Percentiles rank a stretch among this genome's conserved stretches.
Conservation (phyloP, 2,329 filamentous ascomycete species). For the Calonectria honghensis region DNA sequence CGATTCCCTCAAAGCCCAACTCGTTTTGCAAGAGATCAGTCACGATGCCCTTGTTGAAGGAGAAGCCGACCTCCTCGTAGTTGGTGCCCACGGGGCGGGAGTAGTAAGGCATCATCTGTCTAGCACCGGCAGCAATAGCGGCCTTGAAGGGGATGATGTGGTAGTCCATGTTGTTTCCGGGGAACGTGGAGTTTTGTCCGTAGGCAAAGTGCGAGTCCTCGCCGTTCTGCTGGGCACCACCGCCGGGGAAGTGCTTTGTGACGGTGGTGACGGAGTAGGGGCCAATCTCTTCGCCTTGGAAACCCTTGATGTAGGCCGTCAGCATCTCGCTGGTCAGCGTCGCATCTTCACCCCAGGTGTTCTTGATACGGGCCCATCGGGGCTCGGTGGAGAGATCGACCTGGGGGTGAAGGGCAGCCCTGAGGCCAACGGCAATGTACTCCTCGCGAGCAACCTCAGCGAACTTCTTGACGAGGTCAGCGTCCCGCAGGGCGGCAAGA, state of each 20-base stretch:
- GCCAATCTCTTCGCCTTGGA: conserved; percentile 67
- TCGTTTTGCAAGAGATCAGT: conserved; percentile 67
- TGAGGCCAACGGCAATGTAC: conserved; percentile 64
- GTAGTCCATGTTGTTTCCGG: conserved; percentile 69
- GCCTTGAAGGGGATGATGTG: conserved; percentile 71
- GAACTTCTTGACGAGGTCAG: conserved; percentile 66
- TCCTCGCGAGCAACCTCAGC: conserved; percentile 70
- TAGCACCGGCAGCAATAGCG: conserved; percentile 68
- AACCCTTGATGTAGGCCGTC: conserved; percentile 67
- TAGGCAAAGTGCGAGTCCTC: conserved; percentile 72
- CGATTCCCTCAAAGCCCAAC: conserved; percentile 69
- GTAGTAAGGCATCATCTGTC: conserved; percentile 73
- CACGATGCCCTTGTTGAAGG: conserved; percentile 70
- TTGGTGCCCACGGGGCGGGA: conserved; percentile 67
- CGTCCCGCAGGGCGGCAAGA: conserved; percentile 68
- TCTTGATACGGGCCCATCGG: conserved; percentile 67
- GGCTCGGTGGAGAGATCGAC: conserved; percentile 71
- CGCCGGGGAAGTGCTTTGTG: conserved; percentile 73
- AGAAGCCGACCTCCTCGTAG: conserved; percentile 67
- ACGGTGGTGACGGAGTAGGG: conserved; percentile 66
- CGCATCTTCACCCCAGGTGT: conserved; percentile 70
- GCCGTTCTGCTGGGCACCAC: conserved; percentile 68
- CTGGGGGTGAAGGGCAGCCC: conserved; percentile 69
- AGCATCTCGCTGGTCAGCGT: conserved; percentile 61
- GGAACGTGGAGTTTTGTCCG: conserved; percentile 71